phyloP scores from a whole-genome alignment of 2,329 filamentous ascomycete genomes.

The Fonsecaea multimorphosa region DNA sequence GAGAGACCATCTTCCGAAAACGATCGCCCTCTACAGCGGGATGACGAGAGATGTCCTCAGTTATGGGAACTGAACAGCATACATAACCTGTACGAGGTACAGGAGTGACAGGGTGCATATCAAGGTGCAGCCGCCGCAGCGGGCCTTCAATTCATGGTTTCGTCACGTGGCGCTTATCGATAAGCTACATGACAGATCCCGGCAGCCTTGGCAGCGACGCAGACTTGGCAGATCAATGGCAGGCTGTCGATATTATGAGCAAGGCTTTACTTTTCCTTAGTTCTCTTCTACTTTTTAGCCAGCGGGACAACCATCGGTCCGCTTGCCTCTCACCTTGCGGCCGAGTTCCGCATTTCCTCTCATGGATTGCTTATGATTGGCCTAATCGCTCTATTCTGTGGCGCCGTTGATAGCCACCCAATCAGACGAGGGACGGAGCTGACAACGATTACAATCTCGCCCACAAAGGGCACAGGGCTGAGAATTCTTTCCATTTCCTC shows the following conservation, averaged over 20 bases:
- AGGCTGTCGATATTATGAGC: too few relatives aligned
- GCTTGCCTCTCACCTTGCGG: background rate
- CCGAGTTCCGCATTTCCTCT: background rate
- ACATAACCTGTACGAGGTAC: background rate
- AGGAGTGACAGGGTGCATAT: background rate
- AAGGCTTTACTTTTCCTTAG: too few relatives aligned
- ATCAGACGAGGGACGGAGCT: background rate
- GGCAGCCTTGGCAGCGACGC: background rate
- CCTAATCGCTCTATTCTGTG: background rate
- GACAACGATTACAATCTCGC: background rate
- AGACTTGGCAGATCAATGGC: too few relatives aligned
- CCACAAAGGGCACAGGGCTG: background rate
- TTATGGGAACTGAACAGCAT: background rate
- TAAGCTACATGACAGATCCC: background rate
- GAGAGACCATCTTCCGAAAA: constrained; percentile 51
- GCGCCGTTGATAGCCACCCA: background rate
- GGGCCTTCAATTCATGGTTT: background rate
- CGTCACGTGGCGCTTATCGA: constrained; percentile 7
- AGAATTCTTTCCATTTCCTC: background rate
- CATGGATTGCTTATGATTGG: background rate
- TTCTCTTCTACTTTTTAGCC: background rate
- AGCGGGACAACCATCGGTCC: background rate
- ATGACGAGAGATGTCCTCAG: background rate
- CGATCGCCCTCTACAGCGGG: background rate
- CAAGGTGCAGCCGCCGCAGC: background rate